Evolutionary conservation across 1,139 yeast genomes (phyloP).

Genomic region (Kodamaea ohmeri): DNA sequence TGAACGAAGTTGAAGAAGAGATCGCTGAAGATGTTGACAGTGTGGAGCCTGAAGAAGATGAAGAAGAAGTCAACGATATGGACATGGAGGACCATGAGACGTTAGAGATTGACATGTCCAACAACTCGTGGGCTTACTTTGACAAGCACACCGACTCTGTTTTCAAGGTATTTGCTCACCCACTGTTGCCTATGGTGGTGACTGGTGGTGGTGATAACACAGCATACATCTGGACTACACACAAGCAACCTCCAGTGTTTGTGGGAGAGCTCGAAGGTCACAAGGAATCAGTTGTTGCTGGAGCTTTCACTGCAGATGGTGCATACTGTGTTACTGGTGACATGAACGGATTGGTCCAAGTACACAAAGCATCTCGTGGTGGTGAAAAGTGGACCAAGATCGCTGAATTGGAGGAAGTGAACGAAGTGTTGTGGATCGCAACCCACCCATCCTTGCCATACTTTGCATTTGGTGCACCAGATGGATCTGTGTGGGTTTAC

Average conservation of each 20-base stretch:
- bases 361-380: slow-evolving; percentile 66
- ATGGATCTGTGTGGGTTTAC: slow-evolving; percentile 95
- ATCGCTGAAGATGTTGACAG: slow-evolving; percentile 39
- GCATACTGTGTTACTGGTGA: slow-evolving; percentile 82
- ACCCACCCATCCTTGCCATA: slow-evolving; percentile 69
- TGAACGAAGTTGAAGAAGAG: slow-evolving; percentile 62
- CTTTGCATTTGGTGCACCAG: slow-evolving; percentile 92
- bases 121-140: slow-evolving; percentile 85
- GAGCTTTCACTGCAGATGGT: slow-evolving; percentile 83
- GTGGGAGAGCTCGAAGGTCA: slow-evolving; percentile 76
- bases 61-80: slow-evolving; percentile 29
- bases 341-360: slow-evolving; percentile 84
- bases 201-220: slow-evolving; percentile 90
- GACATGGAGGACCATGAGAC: slow-evolving; percentile 23
- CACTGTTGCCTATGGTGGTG: slow-evolving; percentile 71
- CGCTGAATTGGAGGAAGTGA: slow-evolving; percentile 79
- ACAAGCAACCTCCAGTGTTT: slow-evolving; percentile 74
- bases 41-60: slow-evolving; percentile 37
- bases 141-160: slow-evolving; percentile 86
- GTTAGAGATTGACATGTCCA: slow-evolving; percentile 65
- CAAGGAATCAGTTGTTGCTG: slow-evolving; percentile 82
- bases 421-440: slow-evolving; percentile 70
- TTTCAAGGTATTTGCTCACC: slow-evolving; percentile 76
- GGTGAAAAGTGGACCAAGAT: slow-evolving; percentile 80
- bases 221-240: slow-evolving; percentile 90